Evolutionary conservation across 2,329 filamentous ascomycete species (phyloP).

Genomic region (Colletotrichum acutatum): DNA sequence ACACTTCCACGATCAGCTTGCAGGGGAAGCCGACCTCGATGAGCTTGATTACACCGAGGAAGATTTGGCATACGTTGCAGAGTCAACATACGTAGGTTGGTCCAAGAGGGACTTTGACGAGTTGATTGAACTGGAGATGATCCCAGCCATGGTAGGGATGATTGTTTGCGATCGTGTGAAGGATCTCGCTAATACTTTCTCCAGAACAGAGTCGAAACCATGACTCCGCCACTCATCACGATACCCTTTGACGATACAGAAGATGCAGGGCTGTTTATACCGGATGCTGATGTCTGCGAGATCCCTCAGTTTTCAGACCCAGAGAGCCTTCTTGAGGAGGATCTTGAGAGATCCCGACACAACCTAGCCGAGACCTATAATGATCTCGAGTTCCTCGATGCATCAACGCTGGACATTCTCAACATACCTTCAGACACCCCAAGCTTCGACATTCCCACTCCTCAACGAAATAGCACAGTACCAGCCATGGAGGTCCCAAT

Average conservation of each 20-base stretch:
- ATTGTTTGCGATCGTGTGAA: too few species aligned
- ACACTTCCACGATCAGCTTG: conserved; percentile 24
- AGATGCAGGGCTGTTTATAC: conserved; percentile 37
- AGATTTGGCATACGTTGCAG: conserved; percentile 7
- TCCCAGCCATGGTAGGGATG: background rate
- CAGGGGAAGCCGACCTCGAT: conserved; percentile 8
- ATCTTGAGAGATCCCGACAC: conserved; percentile 25
- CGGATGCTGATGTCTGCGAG: conserved; percentile 29
- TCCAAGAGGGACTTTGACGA: background rate
- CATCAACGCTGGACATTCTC: background rate
- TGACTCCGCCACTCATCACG: conserved; percentile 3
- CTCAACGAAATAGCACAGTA: background rate
- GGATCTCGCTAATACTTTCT: conserved; percentile 18
- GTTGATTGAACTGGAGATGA: conserved; percentile 9
- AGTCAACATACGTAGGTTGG: background rate
- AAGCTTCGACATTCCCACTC: conserved; percentile 4
- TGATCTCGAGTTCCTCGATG: background rate
- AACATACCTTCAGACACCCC: background rate
- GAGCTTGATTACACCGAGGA: conserved; percentile 23
- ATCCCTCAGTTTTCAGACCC: conserved; percentile 47
- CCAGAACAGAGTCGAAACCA: background rate
- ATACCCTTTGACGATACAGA: background rate
- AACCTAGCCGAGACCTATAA: background rate
- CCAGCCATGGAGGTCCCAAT: background rate
- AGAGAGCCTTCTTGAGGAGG: conserved; percentile 37